Conservation (phyloP, 306 rosid genomes). For the Acacia confusa region DNA sequence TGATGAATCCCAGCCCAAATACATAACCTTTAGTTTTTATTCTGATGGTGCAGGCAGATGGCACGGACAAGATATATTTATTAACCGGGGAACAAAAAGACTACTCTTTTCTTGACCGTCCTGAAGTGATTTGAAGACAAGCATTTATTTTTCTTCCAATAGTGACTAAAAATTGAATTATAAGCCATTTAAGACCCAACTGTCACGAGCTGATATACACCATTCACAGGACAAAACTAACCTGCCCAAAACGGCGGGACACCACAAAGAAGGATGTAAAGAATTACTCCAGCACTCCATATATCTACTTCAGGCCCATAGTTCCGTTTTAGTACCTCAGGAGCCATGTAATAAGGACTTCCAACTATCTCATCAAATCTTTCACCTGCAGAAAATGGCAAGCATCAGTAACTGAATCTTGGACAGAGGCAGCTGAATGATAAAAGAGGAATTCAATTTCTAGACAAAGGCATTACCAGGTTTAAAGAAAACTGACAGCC, state of each 20-base stretch:
- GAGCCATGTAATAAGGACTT: conserved; percentile 99
- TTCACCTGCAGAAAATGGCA: conserved; percentile 56
- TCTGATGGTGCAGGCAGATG: background rate
- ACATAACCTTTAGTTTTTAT: background rate
- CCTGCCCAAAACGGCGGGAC: conserved; percentile 99
- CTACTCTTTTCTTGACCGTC: background rate
- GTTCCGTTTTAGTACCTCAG: conserved; percentile 80
- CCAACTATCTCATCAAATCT: conserved; percentile 83
- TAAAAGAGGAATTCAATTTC: conserved; percentile 21
- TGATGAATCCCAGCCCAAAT: background rate
- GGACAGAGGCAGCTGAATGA: conserved; percentile 26
- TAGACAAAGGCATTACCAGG: conserved; percentile 58
- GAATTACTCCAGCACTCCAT: conserved; percentile 97
- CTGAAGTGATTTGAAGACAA: background rate
- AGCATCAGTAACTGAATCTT: conserved; percentile 26
- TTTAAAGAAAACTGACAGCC: conserved; percentile 79
- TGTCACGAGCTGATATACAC: background rate
- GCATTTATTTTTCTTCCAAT: conserved; percentile 9
- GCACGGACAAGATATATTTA: background rate
- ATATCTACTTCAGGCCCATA: conserved; percentile 92
- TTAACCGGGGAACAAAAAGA: background rate
- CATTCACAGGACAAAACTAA: conserved; percentile 44
- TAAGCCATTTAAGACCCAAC: conserved; percentile 16
- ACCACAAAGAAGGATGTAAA: conserved; percentile 90
- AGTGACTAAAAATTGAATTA: background rate